phyloP scores from a whole-genome alignment of 495 filamentous ascomycete genomes.

The Aspergillus affinis region DNA sequence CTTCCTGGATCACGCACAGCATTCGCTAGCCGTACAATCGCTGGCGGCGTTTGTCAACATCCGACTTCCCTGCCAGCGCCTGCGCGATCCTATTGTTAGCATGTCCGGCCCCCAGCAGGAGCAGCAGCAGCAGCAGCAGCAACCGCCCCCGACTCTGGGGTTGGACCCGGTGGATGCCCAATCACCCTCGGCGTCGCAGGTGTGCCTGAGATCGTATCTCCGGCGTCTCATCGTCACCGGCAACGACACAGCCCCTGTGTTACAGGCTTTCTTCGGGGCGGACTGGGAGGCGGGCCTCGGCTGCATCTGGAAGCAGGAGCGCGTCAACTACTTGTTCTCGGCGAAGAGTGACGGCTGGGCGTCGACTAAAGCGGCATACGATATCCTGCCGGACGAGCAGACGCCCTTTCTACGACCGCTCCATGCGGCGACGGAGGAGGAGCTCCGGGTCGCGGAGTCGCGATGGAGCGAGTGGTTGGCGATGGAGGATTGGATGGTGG shows the following conservation, averaged over 20 bases:
- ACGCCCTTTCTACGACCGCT: constrained; percentile 82
- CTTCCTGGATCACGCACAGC: constrained; percentile 85
- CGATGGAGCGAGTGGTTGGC: constrained; percentile 86
- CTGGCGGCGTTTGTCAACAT: constrained; percentile 92
- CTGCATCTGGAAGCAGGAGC: constrained; percentile 77
- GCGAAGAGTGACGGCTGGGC: constrained; percentile 94
- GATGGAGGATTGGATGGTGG: constrained; percentile 97
- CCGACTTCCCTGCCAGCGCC: constrained; percentile 44
- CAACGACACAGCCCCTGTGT: constrained; percentile 70
- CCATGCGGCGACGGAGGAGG: constrained; percentile 66
- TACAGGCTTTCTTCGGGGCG: constrained; percentile 88
- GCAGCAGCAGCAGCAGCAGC: constrained; percentile 7
- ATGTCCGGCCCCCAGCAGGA: constrained; percentile 18
- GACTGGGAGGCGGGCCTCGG: constrained; percentile 78
- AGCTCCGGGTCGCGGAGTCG: constrained; percentile 78
- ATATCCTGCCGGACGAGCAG: constrained; percentile 74
- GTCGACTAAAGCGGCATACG: constrained; percentile 81
- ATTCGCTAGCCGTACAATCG: constrained; percentile 74
- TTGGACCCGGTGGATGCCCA: background rate
- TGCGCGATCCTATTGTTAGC: constrained; percentile 17
- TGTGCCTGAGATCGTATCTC: constrained; percentile 81
- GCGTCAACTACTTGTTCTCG: constrained; percentile 89
- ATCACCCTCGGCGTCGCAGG: constrained; percentile 30
- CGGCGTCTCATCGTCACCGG: constrained; percentile 88
- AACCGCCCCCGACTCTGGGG: constrained; percentile 16